phyloP scores from a whole-genome alignment of 352 stramenopile species.

The Globisporangium middletonii region DNA sequence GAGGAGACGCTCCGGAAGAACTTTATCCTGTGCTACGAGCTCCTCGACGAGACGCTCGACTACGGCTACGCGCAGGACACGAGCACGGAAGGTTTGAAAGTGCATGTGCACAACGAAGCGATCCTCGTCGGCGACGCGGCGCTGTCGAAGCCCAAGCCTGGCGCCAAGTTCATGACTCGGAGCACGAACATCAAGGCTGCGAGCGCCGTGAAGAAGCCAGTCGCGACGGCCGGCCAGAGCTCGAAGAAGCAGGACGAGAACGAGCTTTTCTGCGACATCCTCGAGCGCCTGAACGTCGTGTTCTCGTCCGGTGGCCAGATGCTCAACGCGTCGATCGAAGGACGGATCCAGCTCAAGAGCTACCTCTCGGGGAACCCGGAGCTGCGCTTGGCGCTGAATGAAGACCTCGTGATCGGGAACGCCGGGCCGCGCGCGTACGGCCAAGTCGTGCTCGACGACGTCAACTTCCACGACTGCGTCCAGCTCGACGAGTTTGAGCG shows the following conservation, averaged over 20 bases:
- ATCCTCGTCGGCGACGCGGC: conserved; percentile 88
- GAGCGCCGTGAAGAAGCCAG: conserved; percentile 88
- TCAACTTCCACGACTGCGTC: conserved; percentile 99
- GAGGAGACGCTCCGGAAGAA: conserved; percentile 99
- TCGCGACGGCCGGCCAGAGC: conserved; percentile 61
- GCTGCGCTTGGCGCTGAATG: conserved; percentile 94
- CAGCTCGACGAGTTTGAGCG: conserved; percentile 94
- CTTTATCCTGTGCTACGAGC: conserved; percentile 99
- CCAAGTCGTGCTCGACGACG: conserved; percentile 95
- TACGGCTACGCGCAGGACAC: conserved; percentile 98
- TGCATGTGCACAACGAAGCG: conserved; percentile 98
- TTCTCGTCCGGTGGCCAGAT: conserved; percentile 96
- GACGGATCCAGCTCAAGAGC: conserved; percentile 97
- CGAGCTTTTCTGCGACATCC: conserved; percentile 99
- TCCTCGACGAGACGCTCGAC: conserved; percentile 99
- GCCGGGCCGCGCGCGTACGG: conserved; percentile 81
- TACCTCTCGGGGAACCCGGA: conserved; percentile 98
- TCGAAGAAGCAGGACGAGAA: conserved; percentile 91
- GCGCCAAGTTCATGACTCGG: conserved; percentile 82
- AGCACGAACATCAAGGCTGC: conserved; percentile 75
- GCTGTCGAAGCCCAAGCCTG: conserved; percentile 87
- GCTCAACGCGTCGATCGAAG: conserved; percentile 97
- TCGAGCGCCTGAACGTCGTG: conserved; percentile 97
- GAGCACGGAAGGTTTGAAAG: conserved; percentile 96
- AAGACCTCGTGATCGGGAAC: conserved; percentile 95